Evolutionary conservation across 2,329 filamentous ascomycete species (phyloP), one percentile per base, ranked within the genome.

Genomic region (Phaeophleospora eucalypticola): DNA sequence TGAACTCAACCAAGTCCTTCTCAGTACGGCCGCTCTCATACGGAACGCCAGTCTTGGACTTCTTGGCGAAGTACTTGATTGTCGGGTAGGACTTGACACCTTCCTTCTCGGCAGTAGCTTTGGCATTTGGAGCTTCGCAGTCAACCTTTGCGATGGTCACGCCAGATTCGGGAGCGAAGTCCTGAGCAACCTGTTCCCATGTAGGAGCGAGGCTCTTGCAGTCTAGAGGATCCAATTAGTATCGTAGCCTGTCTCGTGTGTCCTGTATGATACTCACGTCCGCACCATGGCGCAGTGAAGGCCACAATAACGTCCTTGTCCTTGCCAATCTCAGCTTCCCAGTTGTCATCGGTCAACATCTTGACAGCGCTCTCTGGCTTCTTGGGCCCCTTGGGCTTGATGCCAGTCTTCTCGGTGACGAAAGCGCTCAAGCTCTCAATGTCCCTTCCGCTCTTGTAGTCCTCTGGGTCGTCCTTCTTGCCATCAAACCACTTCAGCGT

Each of bases 401-500:
- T 69, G 42, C 89, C 87, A 7, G 87, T 90, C 82, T 97, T 95
- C 64, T 95, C 84, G 4, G 78, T 77, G 51, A 98, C 82, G 69
- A 93, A 98, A 39, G 78, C 77, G 43, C 76, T 78, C 71, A 98
- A 73, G 67, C 85, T 88, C 61, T 97, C 93, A 19, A 98, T 68
- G 68, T 96, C 91, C 47, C 93, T 82, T 24, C 87, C 89, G 50
- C 87, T 84, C 51, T 80, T 86, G 75, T 97, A 98, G 52, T 96
- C 89, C 54, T 79, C 74, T 0, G 91, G 90, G 64, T 80, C 84
- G 20, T 34, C 44, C 50, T 89, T 83, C 67, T 85, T 91, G 59
- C 93, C 93, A 70, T 97, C 90, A 64, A 98, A 98, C 79, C 82
- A 98, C 73, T 98, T 98, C 64, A 98, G 74, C 0, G 93, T 98